phyloP scores from a whole-genome alignment of 192 early-diverging fungal species.

The Backusella tuberculispora region DNA sequence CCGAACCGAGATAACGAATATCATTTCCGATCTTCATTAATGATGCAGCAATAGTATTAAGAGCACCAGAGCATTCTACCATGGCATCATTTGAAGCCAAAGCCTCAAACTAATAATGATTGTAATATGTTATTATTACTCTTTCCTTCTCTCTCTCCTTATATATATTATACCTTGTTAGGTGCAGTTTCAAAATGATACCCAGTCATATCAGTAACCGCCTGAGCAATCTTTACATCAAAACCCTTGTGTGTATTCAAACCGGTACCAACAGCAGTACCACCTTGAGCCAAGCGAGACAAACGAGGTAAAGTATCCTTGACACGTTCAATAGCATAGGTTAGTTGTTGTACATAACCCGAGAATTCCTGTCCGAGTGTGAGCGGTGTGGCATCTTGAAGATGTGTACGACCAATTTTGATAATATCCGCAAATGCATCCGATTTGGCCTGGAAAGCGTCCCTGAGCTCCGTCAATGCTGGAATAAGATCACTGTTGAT shows the following conservation, averaged over 20 bases:
- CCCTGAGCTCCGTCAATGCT: conserved; percentile 72
- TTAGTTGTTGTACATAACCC: conserved; percentile 89
- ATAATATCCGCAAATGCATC: conserved; percentile 88
- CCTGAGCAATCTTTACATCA: conserved; percentile 84
- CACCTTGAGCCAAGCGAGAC: conserved; percentile 91
- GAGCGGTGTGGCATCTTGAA: conserved; percentile 82
- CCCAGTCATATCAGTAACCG: conserved; percentile 83
- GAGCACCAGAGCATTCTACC: conserved; percentile 90
- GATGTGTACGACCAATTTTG: conserved; percentile 98
- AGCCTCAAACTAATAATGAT: conserved; percentile 76
- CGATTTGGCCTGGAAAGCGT: conserved; percentile 73
- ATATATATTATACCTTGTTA: conserved; percentile 72
- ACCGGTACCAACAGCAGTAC: conserved; percentile 96
- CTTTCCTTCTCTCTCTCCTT: not conserved
- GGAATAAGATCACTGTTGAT: conserved; percentile 83
- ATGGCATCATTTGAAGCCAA: conserved; percentile 96
- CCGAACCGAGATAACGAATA: conserved; percentile 91
- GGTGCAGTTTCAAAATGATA: conserved; percentile 91
- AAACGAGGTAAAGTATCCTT: conserved; percentile 78
- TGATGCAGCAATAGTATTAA: conserved; percentile 91
- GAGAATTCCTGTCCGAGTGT: conserved; percentile 98
- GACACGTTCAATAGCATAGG: conserved; percentile 84
- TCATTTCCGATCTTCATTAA: conserved; percentile 99
- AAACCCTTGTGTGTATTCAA: conserved; percentile 94
- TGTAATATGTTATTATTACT: conserved; percentile 7